Evolutionary conservation across 176 grass and related monocot species (phyloP), one percentile per base, ranked within the genome.

Genomic region (Raddia distichophylla): DNA sequence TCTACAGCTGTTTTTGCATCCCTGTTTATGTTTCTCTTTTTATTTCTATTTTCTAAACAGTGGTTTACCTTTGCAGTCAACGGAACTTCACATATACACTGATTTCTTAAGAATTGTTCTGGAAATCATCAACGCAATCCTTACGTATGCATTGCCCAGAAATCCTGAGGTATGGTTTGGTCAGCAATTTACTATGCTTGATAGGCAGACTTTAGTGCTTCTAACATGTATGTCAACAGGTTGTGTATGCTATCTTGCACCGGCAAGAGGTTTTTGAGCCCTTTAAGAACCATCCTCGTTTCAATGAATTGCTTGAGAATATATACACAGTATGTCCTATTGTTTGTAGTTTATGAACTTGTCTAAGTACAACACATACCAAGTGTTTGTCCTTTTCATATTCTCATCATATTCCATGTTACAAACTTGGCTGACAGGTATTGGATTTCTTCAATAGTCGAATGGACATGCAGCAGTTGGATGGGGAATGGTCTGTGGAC

Each of bases 381-480:
- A 45, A 75, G 66, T 35, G 20, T 65, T 68, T 79, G 10, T 82
- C 0, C 86, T 58, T 69, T 78, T 55, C 54, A 76, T 40, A 62
- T 58, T 78, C 60, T 90, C 46, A 71, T 75, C 61, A 75, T 58
- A 64, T 76, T 80, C 17, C 7, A 14, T 85, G 58, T 52, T 67
- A 57, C 67, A 37, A 67, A 49, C 46, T 75, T 47, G 33, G 76
- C 59, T 69, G 33, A 17, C 66, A 99, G 96, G 96, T 99, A 53
- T 85, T 99, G 48, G 87, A 99, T 90, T 99, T 99, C 85, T 99
- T 99, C 76, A 99, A 99, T 73, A 93, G 93, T 88, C 86, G 96
- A 76, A 99, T 99, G 88, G 93, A 99, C 82, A 95, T 90, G 93
- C 96, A 99, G 33, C 67, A 95, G 69, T 65, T 91, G 80, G 86